These are phyloP conservation scores for Colletotrichum sp. DNA, from an alignment of 2,329 filamentous ascomycete genomes.

Conservation along the genomic window DNA sequence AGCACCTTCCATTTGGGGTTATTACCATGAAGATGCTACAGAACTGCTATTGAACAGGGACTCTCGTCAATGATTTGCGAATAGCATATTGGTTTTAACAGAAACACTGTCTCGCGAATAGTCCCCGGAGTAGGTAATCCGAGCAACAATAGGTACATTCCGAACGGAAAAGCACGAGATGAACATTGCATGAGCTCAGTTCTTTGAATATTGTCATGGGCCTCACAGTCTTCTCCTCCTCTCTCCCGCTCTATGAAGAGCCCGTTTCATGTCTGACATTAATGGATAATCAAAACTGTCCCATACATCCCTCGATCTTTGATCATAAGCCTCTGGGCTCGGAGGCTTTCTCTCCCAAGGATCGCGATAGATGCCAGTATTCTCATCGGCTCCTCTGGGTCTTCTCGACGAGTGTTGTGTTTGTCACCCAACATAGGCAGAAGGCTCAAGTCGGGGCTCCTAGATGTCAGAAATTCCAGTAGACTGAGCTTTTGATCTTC, in stretches of 20 bases:
- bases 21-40: not conserved
- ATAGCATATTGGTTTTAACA: not conserved
- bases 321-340: not conserved
- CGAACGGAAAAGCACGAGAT: not conserved
- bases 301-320: not conserved
- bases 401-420: not conserved
- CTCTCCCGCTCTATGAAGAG: not conserved
- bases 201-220: not conserved
- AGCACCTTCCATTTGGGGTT: not conserved
- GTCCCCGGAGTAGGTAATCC: rapidly evolving
- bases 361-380: not conserved
- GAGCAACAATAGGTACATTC: rapidly evolving
- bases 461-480: not conserved
- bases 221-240: not conserved
- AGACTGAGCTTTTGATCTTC: not conserved
- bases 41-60: not conserved
- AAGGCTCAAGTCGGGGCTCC: not conserved
- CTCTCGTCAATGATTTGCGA: not conserved
- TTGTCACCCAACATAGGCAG: not conserved
- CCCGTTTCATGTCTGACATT: not conserved
- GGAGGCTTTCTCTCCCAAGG: not conserved
- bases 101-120: not conserved
- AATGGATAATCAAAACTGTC: not conserved
- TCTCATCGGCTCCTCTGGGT: not conserved
- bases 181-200: not conserved